These are phyloP conservation scores for Leccinum incarnatum DNA, from an alignment of 768 basidiomycete genomes.

Conservation along the genomic window DNA sequence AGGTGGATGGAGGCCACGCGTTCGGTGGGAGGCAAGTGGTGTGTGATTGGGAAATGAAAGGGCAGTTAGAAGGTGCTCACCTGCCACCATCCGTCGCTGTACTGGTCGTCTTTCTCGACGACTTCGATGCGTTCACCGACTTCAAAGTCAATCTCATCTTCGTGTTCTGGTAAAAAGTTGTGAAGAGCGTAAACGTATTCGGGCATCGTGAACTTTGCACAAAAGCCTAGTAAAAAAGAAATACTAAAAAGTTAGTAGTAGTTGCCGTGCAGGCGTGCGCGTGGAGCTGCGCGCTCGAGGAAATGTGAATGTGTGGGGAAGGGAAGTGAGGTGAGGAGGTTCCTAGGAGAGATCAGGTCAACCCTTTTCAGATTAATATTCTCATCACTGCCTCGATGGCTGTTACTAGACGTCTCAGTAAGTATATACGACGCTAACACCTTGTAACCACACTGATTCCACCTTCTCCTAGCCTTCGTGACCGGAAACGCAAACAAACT, in stretches of 20 bases:
- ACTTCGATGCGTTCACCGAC: conserved; percentile 88
- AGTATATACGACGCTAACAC: background rate
- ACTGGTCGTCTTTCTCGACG: conserved; percentile 89
- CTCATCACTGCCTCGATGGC: conserved; percentile 16
- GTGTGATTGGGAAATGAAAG: conserved; percentile 12
- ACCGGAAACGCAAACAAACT: conserved; percentile 95
- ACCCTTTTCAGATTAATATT: background rate
- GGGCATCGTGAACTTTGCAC: conserved; percentile 45
- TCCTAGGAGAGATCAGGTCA: background rate
- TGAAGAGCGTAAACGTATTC: conserved; percentile 88
- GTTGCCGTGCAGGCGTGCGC: background rate
- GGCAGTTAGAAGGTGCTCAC: conserved; percentile 32
- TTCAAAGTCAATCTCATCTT: conserved; percentile 85
- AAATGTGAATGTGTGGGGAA: background rate
- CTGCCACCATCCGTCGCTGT: conserved; percentile 96
- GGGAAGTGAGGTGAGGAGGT: background rate
- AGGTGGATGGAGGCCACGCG: conserved; percentile 9
- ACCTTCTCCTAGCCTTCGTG: conserved; percentile 71
- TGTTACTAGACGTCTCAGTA: conserved; percentile 20
- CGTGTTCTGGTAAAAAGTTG: conserved; percentile 87
- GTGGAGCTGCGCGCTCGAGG: background rate
- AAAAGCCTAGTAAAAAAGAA: background rate
- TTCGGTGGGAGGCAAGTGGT: background rate
- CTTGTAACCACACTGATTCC: conserved; percentile 9
- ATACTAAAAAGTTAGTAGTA: background rate